Conservation (phyloP, 345 rosid genomes). For the Anacardium occidentale region DNA sequence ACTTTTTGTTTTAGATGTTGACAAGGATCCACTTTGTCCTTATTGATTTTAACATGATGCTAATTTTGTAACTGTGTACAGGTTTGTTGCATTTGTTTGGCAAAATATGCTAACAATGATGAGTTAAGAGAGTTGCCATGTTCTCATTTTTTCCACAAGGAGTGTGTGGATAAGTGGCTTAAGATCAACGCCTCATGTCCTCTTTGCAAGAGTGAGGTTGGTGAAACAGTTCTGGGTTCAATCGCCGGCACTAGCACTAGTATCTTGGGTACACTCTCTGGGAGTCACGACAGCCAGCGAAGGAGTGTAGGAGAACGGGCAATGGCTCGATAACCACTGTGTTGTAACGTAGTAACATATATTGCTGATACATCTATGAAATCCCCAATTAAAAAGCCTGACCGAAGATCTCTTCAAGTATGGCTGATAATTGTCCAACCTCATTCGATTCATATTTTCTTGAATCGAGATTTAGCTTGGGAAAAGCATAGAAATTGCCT, state of each 20-base stretch:
- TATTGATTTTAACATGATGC: background rate
- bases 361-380: background rate
- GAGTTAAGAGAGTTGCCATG: constrained; percentile 93
- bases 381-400: constrained; percentile 6
- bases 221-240: constrained; percentile 48
- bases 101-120: constrained; percentile 82
- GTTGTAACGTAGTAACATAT: constrained; percentile 24
- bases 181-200: constrained; percentile 94
- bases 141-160: constrained; percentile 89
- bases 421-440: constrained; percentile 7
- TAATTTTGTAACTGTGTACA: constrained; percentile 20
- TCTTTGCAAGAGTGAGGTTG: constrained; percentile 87
- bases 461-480: background rate
- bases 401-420: constrained; percentile 5
- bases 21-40: background rate
- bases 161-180: constrained; percentile 95
- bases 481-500: constrained; percentile 3
- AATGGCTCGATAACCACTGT: constrained; percentile 35
- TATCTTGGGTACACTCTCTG: constrained; percentile 36
- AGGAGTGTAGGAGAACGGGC: constrained; percentile 35
- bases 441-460: constrained; percentile 7
- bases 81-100: constrained; percentile 98
- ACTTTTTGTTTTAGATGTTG: background rate
- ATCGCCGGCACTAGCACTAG: constrained; percentile 36
- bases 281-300: constrained; percentile 33